A percentile compares a stretch with the other conserved stretches of the same genome.
Conservation (phyloP, 2,329 filamentous ascomycete genomes). For the Colletotrichum tabaci region DNA sequence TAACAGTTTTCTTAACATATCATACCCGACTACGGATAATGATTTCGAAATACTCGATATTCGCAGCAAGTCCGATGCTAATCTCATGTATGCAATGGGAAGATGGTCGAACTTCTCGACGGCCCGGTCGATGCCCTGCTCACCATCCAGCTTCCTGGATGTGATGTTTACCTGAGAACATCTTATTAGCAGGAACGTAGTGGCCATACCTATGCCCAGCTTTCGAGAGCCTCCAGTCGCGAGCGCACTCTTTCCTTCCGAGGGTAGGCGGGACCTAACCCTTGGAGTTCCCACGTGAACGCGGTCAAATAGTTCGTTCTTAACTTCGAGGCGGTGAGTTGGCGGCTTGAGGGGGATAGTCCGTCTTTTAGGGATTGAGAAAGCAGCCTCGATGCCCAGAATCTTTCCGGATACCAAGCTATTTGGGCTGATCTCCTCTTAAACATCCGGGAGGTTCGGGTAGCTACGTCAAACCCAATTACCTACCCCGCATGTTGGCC, state of each 20-base stretch:
- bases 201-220: constrained; percentile 73
- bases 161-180: constrained; percentile 80
- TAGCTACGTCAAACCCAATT: constrained; percentile 7
- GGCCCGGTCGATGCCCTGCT: constrained; percentile 69
- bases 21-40: constrained; percentile 64
- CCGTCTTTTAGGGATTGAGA: background rate
- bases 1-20: constrained; percentile 18
- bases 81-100: constrained; percentile 68
- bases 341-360: background rate
- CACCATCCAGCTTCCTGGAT: constrained; percentile 77
- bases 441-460: background rate
- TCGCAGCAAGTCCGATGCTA: constrained; percentile 73
- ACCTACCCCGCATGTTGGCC: constrained; percentile 32
- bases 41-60: constrained; percentile 73
- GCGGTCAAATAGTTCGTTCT: background rate
- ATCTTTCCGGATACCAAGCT: constrained; percentile 18
- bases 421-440: constrained; percentile 4
- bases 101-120: constrained; percentile 76
- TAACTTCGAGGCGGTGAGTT: background rate
- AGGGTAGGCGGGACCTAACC: constrained; percentile 50
- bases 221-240: constrained; percentile 66
- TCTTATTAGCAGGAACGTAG: constrained; percentile 76
- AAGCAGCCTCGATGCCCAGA: background rate
- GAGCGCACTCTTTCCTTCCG: constrained; percentile 59
- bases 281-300: constrained; percentile 49